phyloP scores from a whole-genome alignment of 164 flowering plant genomes.

The Dillenia turbinata region DNA sequence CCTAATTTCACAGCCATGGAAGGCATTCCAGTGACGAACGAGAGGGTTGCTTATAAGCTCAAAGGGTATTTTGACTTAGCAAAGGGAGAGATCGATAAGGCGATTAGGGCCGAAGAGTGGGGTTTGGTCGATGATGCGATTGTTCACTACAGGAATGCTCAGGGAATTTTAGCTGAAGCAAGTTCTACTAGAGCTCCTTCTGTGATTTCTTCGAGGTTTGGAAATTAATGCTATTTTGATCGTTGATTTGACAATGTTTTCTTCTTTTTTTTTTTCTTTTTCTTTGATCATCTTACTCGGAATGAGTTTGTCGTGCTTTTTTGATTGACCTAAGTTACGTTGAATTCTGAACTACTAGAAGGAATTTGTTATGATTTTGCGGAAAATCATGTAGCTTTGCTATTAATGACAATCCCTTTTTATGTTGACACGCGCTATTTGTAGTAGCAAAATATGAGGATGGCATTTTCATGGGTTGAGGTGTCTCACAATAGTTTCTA shows the following conservation, averaged over 20 bases:
- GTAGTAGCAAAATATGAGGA: too few species aligned
- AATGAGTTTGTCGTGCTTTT: background rate
- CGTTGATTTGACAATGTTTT: background rate
- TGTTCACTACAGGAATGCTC: slow-evolving; percentile 64
- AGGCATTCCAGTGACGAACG: slow-evolving; percentile 48
- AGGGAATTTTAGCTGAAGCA: slow-evolving; percentile 66
- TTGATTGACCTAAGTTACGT: background rate
- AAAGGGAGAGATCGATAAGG: slow-evolving; percentile 83
- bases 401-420: too few species aligned
- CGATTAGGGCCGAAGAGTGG: slow-evolving; percentile 96
- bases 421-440: too few species aligned
- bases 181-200: slow-evolving; percentile 64
- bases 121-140: slow-evolving; percentile 82
- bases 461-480: too few species aligned
- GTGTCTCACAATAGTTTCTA: too few species aligned
- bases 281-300: background rate
- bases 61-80: slow-evolving; percentile 93
- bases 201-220: slow-evolving; percentile 49
- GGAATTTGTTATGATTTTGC: too few species aligned
- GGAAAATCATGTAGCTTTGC: too few species aligned
- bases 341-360: background rate
- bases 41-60: slow-evolving; percentile 72
- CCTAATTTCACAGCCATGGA: slow-evolving; percentile 32
- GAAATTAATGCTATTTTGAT: background rate
- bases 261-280: background rate